Base-by-base conservation (phyloP, 192 early-diverging fungal genomes). In the Linderina pennispora region DNA sequence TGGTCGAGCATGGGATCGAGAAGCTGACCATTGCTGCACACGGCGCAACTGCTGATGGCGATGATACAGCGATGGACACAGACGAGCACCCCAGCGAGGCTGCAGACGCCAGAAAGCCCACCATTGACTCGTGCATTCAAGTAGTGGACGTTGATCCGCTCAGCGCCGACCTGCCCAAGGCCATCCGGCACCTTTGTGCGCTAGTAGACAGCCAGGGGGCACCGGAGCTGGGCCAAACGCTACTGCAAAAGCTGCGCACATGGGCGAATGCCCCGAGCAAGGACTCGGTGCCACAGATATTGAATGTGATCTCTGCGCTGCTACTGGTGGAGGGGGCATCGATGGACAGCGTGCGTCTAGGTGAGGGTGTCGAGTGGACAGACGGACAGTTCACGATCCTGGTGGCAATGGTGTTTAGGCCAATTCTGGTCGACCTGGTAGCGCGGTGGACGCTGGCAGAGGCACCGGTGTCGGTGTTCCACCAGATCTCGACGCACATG, bases 351-450 rank as follows among this genome's bases (percentile, higher is more conserved):
- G 16, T 17, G 19, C 32, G 19, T 20, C 6, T 0, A 20, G 23
- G 20, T 19, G n/a, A 17, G 43, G 39, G 41, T n/a, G 53, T 32
- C 0, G 34, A 23, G 25, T 71, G 67, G 67, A 2, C 48, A 8
- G 67, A 71, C n/a, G 67, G 67, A 14, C 43, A 18, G 44, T 50
- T 71, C 24, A 58, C 67, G 6, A 10, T 49, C 9, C 24, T 45
- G 16, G 61, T 63, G 23, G 49, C 48, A 5, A 15, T 34, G 26
- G 60, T 75, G 8, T 84, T 82, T 52, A 64, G 92, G 15, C 86
- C 90, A 2, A 54, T 96, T 11, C 68, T 89, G 7, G 73, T 92
- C 18, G 92, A 96, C 44, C 72, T 96, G 22, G 76, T 79, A 0
- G 84, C 85, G 13, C 80, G 92, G 36, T 90, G 87, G 89, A 74